phyloP scores from a whole-genome alignment of 192 early-diverging fungal species.

The Gaertneriomyces semiglobifer region DNA sequence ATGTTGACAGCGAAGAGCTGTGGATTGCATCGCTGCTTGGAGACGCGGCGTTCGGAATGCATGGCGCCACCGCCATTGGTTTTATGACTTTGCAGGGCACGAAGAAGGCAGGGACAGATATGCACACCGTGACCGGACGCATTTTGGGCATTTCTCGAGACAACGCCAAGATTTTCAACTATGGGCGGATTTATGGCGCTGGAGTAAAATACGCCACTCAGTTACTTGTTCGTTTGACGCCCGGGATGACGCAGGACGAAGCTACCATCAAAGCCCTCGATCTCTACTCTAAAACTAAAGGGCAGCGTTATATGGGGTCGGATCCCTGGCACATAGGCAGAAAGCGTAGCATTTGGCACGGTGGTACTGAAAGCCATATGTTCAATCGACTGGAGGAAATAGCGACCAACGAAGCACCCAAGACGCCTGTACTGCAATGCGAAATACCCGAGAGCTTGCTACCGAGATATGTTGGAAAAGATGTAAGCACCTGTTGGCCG shows the following conservation, averaged over 20 bases:
- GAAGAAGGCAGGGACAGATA: slow-evolving; percentile 81
- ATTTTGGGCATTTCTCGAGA: slow-evolving; percentile 86
- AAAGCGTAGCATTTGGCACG: slow-evolving; percentile 66
- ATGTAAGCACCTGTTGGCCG: slow-evolving; percentile 32
- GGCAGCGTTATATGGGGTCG: slow-evolving; percentile 40
- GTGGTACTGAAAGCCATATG: slow-evolving; percentile 90
- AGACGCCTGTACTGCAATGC: slow-evolving; percentile 85
- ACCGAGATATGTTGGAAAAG: slow-evolving; percentile 32
- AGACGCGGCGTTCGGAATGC: slow-evolving; percentile 88
- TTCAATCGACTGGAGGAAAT: slow-evolving; percentile 88
- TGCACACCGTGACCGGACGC: slow-evolving; percentile 87
- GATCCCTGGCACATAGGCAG: not conserved
- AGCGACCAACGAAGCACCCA: slow-evolving; percentile 65
- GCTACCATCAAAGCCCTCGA: slow-evolving; percentile 63
- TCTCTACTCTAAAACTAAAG: slow-evolving; percentile 83
- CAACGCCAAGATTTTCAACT: slow-evolving; percentile 93
- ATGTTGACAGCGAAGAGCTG: slow-evolving; percentile 95
- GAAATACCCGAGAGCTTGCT: slow-evolving; percentile 82
- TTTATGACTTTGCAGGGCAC: slow-evolving; percentile 98
- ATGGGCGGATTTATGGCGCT: slow-evolving; percentile 93
- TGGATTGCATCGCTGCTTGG: slow-evolving; percentile 95
- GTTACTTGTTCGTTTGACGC: slow-evolving; percentile 75
- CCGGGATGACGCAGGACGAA: slow-evolving; percentile 60
- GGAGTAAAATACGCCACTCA: slow-evolving; percentile 77
- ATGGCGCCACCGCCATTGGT: slow-evolving; percentile 89